A percentile compares a stretch with the other conserved stretches of the same genome.
These are phyloP conservation scores for Pestalotiopsis sp. DNA, from an alignment of 2,329 filamentous ascomycete genomes.

Conservation along the genomic window DNA sequence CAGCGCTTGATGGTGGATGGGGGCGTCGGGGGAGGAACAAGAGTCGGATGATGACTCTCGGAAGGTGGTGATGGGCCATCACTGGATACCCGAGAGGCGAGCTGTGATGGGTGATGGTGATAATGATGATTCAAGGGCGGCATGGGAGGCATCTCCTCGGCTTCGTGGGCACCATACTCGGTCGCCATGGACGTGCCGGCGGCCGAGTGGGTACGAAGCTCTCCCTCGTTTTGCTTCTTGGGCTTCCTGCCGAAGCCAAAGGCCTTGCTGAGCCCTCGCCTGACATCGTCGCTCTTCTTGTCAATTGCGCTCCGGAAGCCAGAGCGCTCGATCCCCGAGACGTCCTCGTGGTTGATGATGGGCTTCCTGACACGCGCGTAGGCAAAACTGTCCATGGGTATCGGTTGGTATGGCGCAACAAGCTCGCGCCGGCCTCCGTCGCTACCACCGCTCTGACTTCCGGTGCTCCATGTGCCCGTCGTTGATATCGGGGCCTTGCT, in stretches of 20 bases:
- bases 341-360: conserved; percentile 48
- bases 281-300: conserved; percentile 55
- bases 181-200: conserved; percentile 35
- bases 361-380: conserved; percentile 44
- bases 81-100: conserved; percentile 22
- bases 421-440: conserved; percentile 33
- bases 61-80: conserved; percentile 36
- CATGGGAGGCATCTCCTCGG: conserved; percentile 22
- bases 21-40: conserved; percentile 34
- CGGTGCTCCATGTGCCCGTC: conserved; percentile 29
- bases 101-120: conserved; percentile 13
- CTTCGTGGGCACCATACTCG: conserved; percentile 20
- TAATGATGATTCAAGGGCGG: conserved; percentile 16
- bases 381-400: conserved; percentile 42
- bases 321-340: conserved; percentile 56
- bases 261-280: conserved; percentile 53
- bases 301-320: conserved; percentile 53
- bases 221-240: conserved; percentile 31
- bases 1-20: conserved; percentile 51
- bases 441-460: conserved; percentile 40
- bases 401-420: conserved; percentile 19
- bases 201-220: conserved; percentile 35
- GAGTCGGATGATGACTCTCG: conserved; percentile 39
- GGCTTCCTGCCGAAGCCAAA: conserved; percentile 54
- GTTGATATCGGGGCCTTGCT: conserved; percentile 24